Conservation (phyloP, 139 green algal species). For the Haematococcus lacustris region DNA sequence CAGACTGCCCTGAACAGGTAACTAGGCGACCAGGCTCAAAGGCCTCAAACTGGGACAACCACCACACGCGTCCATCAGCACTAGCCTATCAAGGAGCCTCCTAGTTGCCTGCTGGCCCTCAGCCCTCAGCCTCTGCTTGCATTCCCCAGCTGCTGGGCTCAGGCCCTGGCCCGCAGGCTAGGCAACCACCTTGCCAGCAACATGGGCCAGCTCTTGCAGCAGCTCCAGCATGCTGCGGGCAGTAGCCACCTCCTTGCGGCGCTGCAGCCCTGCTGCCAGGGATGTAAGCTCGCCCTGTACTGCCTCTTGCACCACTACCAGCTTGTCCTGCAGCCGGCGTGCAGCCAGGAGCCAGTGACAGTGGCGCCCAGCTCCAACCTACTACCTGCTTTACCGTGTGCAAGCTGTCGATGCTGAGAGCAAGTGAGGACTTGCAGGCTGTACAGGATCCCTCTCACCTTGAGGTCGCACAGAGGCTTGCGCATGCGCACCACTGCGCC, state of each 20-base stretch:
- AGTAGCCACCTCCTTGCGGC: conserved; percentile 59
- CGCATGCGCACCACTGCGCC: conserved; percentile 77
- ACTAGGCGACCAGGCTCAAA: too few species aligned
- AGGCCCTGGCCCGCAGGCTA: too few species aligned
- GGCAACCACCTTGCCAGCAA: conserved; percentile 84
- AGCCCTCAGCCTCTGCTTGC: too few species aligned
- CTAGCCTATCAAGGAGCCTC: too few species aligned
- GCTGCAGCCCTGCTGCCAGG: conserved; percentile 59
- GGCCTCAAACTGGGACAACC: too few species aligned
- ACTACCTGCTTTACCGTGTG: background rate
- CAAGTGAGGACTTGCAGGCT: background rate
- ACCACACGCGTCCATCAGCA: too few species aligned
- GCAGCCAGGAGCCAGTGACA: background rate
- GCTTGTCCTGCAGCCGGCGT: conserved; percentile 19
- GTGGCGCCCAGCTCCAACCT: background rate
- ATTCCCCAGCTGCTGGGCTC: too few species aligned
- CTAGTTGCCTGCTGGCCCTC: too few species aligned
- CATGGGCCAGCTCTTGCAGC: conserved; percentile 74
- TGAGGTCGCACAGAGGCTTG: conserved; percentile 65
- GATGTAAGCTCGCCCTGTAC: conserved; percentile 48
- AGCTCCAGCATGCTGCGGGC: conserved; percentile 74
- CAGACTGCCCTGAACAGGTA: too few species aligned
- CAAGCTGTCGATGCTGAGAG: background rate
- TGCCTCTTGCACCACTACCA: conserved; percentile 26
- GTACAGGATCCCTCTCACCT: conserved; percentile 33